These are phyloP conservation scores for Trichopus zeylanicus DNA, from an alignment of 116 monocot genomes.

Conservation along the genomic window DNA sequence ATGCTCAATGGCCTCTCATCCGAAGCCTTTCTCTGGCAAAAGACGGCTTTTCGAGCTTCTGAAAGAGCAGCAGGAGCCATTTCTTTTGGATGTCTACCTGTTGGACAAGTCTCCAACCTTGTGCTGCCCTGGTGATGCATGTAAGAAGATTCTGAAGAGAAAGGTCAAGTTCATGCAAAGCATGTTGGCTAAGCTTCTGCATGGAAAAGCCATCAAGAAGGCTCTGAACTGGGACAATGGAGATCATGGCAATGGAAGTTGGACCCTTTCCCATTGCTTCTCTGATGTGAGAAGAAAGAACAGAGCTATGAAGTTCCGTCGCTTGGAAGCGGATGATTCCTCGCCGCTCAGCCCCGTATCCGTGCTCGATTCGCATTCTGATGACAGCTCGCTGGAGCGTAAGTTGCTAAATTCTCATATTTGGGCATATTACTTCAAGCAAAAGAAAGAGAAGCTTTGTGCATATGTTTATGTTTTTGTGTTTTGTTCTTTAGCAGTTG, in stretches of 20 bases:
- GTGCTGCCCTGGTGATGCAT: conserved; percentile 30
- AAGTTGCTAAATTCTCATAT: not conserved
- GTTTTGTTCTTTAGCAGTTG: too few relatives aligned
- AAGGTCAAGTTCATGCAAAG: conserved; percentile 3
- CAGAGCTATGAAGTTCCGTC: not conserved
- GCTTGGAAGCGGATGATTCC: conserved; percentile 6
- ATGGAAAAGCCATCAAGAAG: not conserved
- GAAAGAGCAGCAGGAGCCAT: conserved; percentile 77
- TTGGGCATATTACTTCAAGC: too few relatives aligned
- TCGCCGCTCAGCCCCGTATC: conserved; percentile 49
- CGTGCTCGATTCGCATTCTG: conserved; percentile 40
- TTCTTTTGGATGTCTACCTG: conserved; percentile 58
- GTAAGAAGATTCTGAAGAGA: conserved; percentile 12
- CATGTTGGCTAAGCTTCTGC: conserved; percentile 10
- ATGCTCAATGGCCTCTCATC: conserved; percentile 10
- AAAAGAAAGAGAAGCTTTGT: not conserved
- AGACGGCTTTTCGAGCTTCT: conserved; percentile 61
- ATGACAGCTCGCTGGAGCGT: conserved; percentile 27
- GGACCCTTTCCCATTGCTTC: not conserved
- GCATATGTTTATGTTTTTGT: too few relatives aligned
- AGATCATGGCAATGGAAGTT: not conserved
- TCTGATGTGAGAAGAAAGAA: not conserved
- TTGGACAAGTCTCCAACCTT: conserved; percentile 18
- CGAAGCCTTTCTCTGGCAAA: conserved; percentile 8
- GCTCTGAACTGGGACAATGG: conserved; percentile 1